Evolutionary conservation across 257 asterid species (phyloP), one percentile per base, ranked within the genome.

Genomic region (Nemophila menziesii): DNA sequence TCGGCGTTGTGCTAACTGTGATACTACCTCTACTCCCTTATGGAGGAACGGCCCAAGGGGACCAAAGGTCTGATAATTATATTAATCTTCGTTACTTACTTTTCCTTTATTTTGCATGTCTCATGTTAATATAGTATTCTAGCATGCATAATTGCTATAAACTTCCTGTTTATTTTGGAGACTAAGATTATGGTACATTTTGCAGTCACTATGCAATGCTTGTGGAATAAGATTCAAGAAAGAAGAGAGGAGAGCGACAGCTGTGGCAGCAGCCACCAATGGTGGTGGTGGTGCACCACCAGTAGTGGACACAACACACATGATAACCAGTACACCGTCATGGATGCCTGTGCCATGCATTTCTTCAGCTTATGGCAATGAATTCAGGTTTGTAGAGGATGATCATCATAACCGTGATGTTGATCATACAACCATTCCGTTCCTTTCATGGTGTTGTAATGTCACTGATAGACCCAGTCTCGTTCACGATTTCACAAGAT

Each of bases 41-140:
- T 90, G 99, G 99, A 61, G 99, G 60, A 90, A 90, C 56, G 96
- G 99, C 14, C 94, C 93, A 5, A 57, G 80, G 33, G 94, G 94
- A 48, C 94, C 94, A 0, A 82, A 82, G 94, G 94, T 82, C 10
- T 8, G 13, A 2, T 4, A 4, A 2, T 2, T n/a, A 8, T 38
- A n/a, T 38, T n/a, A 17, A 1, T 11, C 7, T 0, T 38, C 17
- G 10, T 38, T 38, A 4, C 5, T 38, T n/a, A 19, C n/a, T 11
- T 34, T 37, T 2, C 0, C 13, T 12, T 37, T 37, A 0, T 12
- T 37, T 8, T 37, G 16, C 13, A 14, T 38, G 42, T 9, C 11
- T 1, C 16, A 37, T 37, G 3, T 37, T n/a, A n/a, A n/a, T n/a
- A n/a, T n/a, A n/a, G n/a, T n/a, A n/a, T n/a, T n/a, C n/a, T n/a